Conservation (phyloP, 148 eudicot genomes). For the Drosera capensis region DNA sequence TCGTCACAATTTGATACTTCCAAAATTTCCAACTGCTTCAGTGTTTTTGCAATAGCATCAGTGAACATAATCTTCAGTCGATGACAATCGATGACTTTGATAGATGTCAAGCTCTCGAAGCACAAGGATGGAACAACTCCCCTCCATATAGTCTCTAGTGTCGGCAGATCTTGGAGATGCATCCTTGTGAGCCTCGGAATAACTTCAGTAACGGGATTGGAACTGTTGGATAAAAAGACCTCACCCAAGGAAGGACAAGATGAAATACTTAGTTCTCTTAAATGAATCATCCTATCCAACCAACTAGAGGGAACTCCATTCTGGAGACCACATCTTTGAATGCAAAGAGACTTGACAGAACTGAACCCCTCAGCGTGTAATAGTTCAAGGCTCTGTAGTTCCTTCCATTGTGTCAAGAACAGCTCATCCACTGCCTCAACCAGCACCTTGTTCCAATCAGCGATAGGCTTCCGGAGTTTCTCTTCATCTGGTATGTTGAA, state of each 20-base stretch:
- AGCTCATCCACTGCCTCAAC: slow-evolving; percentile 7
- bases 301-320: slow-evolving; percentile 6
- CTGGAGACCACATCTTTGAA: slow-evolving; percentile 9
- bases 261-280: slow-evolving; percentile 8
- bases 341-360: slow-evolving; percentile 9
- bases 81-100: slow-evolving; percentile 6
- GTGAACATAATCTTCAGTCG: slow-evolving; percentile 11
- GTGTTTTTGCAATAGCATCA: slow-evolving; percentile 5
- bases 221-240: slow-evolving; percentile 3
- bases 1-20: slow-evolving; percentile 14
- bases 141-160: slow-evolving; percentile 9
- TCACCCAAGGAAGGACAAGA: slow-evolving; percentile 10
- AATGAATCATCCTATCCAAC: slow-evolving; percentile 1
- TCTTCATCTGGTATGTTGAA: slow-evolving; percentile 9
- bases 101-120: slow-evolving; percentile 12
- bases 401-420: slow-evolving; percentile 8
- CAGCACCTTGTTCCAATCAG: slow-evolving; percentile 7
- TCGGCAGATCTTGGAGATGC: slow-evolving; percentile 13
- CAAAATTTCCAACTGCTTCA: slow-evolving; percentile 11
- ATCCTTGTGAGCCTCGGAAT: slow-evolving; percentile 9
- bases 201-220: background rate
- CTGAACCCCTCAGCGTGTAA: slow-evolving; percentile 3
- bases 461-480: slow-evolving; percentile 3
- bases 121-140: slow-evolving; percentile 7
- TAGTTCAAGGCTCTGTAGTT: slow-evolving; percentile 10